Evolutionary conservation across 805 yeast species (phyloP), one percentile per base, ranked within the genome.

Genomic region (Wickerhamiella lipophila): DNA sequence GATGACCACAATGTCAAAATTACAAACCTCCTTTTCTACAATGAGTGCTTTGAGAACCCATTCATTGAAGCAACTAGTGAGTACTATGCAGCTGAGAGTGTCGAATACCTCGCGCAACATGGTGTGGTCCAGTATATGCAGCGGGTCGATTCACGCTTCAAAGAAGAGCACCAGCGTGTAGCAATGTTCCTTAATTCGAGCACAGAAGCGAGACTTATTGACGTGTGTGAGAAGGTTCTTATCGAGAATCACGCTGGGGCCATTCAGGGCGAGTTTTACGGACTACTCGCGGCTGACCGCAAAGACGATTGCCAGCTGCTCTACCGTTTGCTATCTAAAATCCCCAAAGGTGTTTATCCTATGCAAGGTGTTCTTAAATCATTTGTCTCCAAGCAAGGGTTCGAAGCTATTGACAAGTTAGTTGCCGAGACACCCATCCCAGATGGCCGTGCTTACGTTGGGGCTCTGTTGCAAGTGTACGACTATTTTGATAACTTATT

Each of bases 121-220:
- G 82, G 86, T 55, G 89, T 89, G 44, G 89, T 88, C 21, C 95
- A 86, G 59, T 92, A 92, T 67, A 79, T 92, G 76, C 77, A 75
- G 52, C 84, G 81, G 63, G 95, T 95, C 35, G 87, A 83, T 57
- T 73, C 75, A 47, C 74, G 96, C 53, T 75, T 94, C 45, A 75
- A 75, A 34, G 95, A 87, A 62, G 98, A 92, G 66, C 77, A 82
- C 53, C 74, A 79, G 42, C 74, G 92, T 38, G 79, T 89, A 53
- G 79, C 78, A 50, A 74, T 81, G 62, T 81, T 83, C 59, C 74
- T 92, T 64, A 95, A 89, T 64, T 87, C 81, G 41, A 87, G 84
- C 62, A 83, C 95, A 4, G 82, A 82, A 61, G 76, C 79, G 55
- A 78, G 80, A 42, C 72, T 92, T 51, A 76, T 85, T 56, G 86